A percentile compares a stretch with the other conserved stretches of the same genome.
Evolutionary conservation across 2,329 filamentous ascomycete genomes (phyloP).

Genomic region (Fusarium buharicum): DNA sequence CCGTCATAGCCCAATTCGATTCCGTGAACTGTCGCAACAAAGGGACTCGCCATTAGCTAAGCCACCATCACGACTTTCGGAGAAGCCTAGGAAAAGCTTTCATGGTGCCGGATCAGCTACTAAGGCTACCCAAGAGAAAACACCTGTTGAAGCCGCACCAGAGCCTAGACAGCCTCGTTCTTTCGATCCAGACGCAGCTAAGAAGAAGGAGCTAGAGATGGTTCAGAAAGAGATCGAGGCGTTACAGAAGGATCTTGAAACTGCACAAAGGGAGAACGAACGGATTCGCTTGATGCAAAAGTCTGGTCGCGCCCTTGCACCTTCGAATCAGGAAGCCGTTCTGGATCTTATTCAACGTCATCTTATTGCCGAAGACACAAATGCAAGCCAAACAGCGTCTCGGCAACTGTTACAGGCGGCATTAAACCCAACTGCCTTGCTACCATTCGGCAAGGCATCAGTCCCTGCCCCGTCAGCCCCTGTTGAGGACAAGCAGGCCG

Average conservation of each 20-base stretch:
- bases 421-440: conserved; percentile 61
- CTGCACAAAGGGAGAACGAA: conserved; percentile 68
- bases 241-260: conserved; percentile 67
- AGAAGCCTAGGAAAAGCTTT: conserved; percentile 29
- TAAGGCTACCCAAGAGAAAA: conserved; percentile 1
- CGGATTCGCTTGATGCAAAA: conserved; percentile 58
- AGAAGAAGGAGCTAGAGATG: conserved; percentile 62
- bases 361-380: conserved; percentile 52
- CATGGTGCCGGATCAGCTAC: neutral
- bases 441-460: conserved; percentile 60
- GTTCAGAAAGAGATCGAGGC: conserved; percentile 65
- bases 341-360: conserved; percentile 54
- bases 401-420: conserved; percentile 60
- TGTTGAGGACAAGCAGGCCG: conserved; percentile 50
- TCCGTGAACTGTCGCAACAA: conserved; percentile 50
- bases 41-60: conserved; percentile 63
- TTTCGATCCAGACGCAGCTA: conserved; percentile 58
- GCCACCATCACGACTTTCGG: conserved; percentile 47
- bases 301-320: conserved; percentile 52
- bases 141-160: neutral
- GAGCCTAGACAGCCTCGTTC: conserved; percentile 13
- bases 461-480: conserved; percentile 40
- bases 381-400: conserved; percentile 45
- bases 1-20: conserved; percentile 66
- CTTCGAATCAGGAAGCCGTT: conserved; percentile 52